Evolutionary conservation across 768 basidiomycete species (phyloP).

Genomic region (Lanmaoa pseudosensibilis): DNA sequence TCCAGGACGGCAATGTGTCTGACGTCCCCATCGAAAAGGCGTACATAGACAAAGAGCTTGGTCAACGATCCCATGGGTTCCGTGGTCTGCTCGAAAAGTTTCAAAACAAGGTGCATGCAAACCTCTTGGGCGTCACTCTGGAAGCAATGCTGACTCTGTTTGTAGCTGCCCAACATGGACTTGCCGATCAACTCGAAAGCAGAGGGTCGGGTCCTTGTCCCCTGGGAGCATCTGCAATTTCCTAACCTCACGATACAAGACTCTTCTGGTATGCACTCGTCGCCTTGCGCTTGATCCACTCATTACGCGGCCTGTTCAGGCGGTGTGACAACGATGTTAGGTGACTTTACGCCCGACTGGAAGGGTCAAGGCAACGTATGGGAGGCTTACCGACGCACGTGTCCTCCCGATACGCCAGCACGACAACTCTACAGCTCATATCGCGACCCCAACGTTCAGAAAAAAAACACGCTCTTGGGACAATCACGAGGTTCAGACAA

Average conservation of each 20-base stretch:
- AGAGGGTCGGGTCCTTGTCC: conserved; percentile 89
- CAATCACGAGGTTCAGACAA: conserved; percentile 36
- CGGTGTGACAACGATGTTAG: conserved; percentile 58
- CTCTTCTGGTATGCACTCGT: conserved; percentile 29
- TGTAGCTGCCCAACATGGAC: conserved; percentile 88
- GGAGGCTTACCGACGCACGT: conserved; percentile 94
- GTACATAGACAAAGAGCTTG: conserved; percentile 65
- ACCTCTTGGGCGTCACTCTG: background rate
- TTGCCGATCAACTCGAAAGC: conserved; percentile 92
- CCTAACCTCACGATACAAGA: conserved; percentile 63
- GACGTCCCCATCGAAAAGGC: conserved; percentile 56
- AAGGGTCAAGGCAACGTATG: conserved; percentile 79
- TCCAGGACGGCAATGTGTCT: conserved; percentile 60
- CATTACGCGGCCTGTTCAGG: conserved; percentile 29
- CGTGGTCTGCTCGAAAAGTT: conserved; percentile 73
- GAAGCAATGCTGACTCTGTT: background rate
- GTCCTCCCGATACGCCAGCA: conserved; percentile 73
- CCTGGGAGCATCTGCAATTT: conserved; percentile 82
- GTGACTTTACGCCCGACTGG: conserved; percentile 83
- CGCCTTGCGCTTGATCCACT: background rate
- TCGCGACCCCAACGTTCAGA: conserved; percentile 45
- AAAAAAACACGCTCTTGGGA: conserved; percentile 29
- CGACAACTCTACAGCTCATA: conserved; percentile 81
- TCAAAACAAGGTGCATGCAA: conserved; percentile 51
- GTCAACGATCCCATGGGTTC: conserved; percentile 79